A percentile compares a stretch with the other conserved stretches of the same genome.
These are phyloP conservation scores for Macrotyloma uniflorum DNA, from an alignment of 306 rosid species.

Conservation along the genomic window DNA sequence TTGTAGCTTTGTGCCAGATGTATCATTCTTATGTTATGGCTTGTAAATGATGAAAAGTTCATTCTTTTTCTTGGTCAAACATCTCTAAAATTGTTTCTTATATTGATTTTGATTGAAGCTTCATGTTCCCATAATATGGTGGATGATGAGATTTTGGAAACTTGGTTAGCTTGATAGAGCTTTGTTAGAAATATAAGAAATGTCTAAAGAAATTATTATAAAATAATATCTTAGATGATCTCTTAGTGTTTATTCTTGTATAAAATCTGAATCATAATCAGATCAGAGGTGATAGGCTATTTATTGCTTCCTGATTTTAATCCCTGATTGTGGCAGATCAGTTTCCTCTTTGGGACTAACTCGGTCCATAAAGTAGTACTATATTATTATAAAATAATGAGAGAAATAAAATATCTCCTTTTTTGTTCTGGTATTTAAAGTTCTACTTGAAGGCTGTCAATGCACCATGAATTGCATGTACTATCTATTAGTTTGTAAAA, in stretches of 20 bases:
- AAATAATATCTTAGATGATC: too few species aligned
- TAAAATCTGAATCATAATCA: background rate
- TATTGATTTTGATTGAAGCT: background rate
- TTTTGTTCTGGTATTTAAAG: background rate
- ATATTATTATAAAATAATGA: background rate
- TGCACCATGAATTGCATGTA: conserved; percentile 26
- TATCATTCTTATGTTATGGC: conserved; percentile 13
- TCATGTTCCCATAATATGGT: conserved; percentile 2
- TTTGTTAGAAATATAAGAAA: too few species aligned
- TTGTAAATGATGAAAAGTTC: background rate
- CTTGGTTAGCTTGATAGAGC: background rate
- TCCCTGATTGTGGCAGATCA: background rate
- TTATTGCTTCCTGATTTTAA: background rate
- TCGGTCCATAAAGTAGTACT: background rate
- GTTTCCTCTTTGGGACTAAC: background rate
- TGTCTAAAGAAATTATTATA: too few species aligned
- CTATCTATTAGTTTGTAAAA: conserved; percentile 4
- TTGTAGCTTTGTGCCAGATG: conserved; percentile 16
- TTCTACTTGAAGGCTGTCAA: conserved; percentile 19
- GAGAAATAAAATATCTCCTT: background rate
- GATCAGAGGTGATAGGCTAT: background rate
- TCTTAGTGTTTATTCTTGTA: too few species aligned
- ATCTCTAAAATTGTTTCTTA: background rate
- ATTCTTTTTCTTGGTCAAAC: background rate
- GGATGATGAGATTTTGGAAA: background rate